Percentiles rank a stretch among this genome's conserved stretches.
phyloP scores from a whole-genome alignment of 2,329 filamentous ascomycete species.

The Fragosphaeria purpurea region DNA sequence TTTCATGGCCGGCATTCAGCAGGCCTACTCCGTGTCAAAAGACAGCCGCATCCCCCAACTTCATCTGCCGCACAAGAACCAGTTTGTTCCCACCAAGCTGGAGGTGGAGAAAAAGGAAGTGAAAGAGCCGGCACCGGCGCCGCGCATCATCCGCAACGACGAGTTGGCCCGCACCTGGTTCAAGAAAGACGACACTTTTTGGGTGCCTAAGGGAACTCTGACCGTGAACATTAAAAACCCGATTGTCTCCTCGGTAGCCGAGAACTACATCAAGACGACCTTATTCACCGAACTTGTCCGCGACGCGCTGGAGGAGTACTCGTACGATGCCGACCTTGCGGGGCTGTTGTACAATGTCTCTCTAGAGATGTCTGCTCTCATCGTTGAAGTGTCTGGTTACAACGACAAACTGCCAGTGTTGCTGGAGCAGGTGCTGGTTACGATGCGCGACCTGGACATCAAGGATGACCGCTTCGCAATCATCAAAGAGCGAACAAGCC shows the following conservation, averaged over 20 bases:
- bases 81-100: slow-evolving; percentile 87
- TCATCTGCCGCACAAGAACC: slow-evolving; percentile 84
- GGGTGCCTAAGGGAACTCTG: slow-evolving; percentile 90
- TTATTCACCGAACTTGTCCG: slow-evolving; percentile 79
- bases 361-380: slow-evolving; percentile 61
- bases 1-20: slow-evolving; percentile 60
- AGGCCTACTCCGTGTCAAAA: slow-evolving; percentile 48
- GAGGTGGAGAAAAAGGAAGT: slow-evolving; percentile 93
- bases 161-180: slow-evolving; percentile 76
- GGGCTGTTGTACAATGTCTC: slow-evolving; percentile 76
- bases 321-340: slow-evolving; percentile 90
- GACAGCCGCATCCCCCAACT: slow-evolving; percentile 57
- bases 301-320: slow-evolving; percentile 84
- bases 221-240: slow-evolving; percentile 73
- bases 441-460: slow-evolving; percentile 75
- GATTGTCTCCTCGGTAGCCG: slow-evolving; percentile 66
- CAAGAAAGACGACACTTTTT: slow-evolving; percentile 98
- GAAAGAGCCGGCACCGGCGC: slow-evolving; percentile 60
- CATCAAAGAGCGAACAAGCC: slow-evolving; percentile 71
- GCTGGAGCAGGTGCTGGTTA: slow-evolving; percentile 76
- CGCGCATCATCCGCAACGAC: slow-evolving; percentile 79
- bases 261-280: slow-evolving; percentile 65
- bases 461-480: slow-evolving; percentile 84
- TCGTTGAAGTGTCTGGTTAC: slow-evolving; percentile 76
- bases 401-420: slow-evolving; percentile 93